A percentile compares a stretch with the other conserved stretches of the same genome.
phyloP scores from a whole-genome alignment of 768 basidiomycete species.

The Naematelia aurantialba region DNA sequence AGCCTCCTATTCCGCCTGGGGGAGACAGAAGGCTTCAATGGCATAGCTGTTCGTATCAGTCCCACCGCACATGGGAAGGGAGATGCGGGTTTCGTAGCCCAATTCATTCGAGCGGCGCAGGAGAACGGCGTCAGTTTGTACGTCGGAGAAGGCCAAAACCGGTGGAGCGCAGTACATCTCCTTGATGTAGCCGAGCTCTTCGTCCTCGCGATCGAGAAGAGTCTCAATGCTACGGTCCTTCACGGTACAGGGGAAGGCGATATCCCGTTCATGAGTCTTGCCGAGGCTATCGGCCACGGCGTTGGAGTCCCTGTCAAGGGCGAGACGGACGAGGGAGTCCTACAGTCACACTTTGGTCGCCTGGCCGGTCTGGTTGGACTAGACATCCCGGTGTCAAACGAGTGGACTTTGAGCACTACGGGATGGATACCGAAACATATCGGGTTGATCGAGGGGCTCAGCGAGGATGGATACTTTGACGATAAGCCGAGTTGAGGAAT shows the following conservation, averaged over 20 bases:
- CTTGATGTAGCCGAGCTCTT: slow-evolving; percentile 19
- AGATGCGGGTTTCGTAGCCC: background rate
- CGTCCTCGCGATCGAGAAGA: slow-evolving; percentile 25
- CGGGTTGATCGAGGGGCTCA: background rate
- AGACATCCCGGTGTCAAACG: background rate
- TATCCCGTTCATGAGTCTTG: slow-evolving; percentile 15
- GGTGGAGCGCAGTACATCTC: slow-evolving; percentile 21
- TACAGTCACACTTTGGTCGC: background rate
- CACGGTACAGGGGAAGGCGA: slow-evolving; percentile 27
- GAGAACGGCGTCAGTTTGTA: slow-evolving; percentile 6
- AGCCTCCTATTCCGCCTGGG: background rate
- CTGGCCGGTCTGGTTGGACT: background rate
- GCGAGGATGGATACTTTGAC: background rate
- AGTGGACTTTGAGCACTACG: background rate
- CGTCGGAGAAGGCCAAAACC: slow-evolving; percentile 20
- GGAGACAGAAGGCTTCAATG: background rate
- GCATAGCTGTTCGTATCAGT: background rate
- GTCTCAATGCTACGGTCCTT: slow-evolving; percentile 1
- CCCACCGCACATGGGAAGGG: background rate
- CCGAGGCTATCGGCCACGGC: slow-evolving; percentile 15
- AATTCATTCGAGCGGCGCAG: background rate
- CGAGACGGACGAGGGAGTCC: slow-evolving; percentile 7
- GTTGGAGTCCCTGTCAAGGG: slow-evolving; percentile 14
- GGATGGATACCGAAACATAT: background rate
- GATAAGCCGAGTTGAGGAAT: background rate